Percentiles rank a stretch among this genome's conserved stretches.
These are phyloP conservation scores for Xerocomus spinulosus DNA, from an alignment of 768 basidiomycete genomes.

Conservation along the genomic window DNA sequence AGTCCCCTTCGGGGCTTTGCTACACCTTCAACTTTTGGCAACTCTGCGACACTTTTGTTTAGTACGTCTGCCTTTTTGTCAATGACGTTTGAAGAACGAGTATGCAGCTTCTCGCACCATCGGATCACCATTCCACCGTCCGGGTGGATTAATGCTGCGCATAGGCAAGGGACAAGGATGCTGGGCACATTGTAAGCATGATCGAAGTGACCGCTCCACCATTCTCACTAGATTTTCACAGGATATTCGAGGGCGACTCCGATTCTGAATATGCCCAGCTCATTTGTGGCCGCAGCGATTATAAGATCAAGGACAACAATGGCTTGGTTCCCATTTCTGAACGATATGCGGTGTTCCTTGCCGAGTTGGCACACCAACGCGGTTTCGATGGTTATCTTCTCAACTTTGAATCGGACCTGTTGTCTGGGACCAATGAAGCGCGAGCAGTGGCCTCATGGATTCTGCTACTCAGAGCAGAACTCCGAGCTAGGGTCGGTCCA, in stretches of 20 bases:
- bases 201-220: background rate
- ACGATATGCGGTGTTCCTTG: constrained; percentile 64
- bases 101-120: constrained; percentile 72
- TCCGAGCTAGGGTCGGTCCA: constrained; percentile 53
- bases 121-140: constrained; percentile 74
- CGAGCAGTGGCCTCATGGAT: constrained; percentile 67
- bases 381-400: constrained; percentile 84
- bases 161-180: constrained; percentile 72
- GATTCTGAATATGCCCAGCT: constrained; percentile 63
- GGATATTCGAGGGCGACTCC: constrained; percentile 33
- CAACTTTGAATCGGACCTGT: constrained; percentile 64
- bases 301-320: constrained; percentile 26
- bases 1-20: constrained; percentile 52
- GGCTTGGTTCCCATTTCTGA: constrained; percentile 56
- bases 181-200: constrained; percentile 67
- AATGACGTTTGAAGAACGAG: constrained; percentile 5
- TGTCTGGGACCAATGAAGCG: constrained; percentile 52
- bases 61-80: constrained; percentile 44
- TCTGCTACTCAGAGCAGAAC: constrained; percentile 53
- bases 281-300: constrained; percentile 42
- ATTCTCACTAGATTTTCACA: constrained; percentile 43
- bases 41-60: constrained; percentile 64
- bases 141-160: constrained; percentile 76
- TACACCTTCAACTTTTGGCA: constrained; percentile 86
- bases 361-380: constrained; percentile 64